Base-by-base conservation (phyloP, 495 filamentous ascomycete genomes). In the Hypoxylon intermedium region DNA sequence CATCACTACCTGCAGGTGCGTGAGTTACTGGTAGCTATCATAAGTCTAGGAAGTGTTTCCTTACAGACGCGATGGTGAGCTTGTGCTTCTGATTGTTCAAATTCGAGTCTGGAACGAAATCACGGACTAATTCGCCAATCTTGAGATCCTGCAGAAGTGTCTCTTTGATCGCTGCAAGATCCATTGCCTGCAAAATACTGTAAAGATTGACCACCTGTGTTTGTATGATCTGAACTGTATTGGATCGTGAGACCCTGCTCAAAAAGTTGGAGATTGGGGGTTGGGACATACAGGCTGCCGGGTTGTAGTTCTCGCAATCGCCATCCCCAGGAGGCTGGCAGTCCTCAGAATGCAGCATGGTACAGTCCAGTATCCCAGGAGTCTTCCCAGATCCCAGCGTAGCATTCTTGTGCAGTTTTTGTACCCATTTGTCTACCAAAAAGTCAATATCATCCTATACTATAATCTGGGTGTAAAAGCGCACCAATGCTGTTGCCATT, bases 351-450 rank as follows among this genome's bases (percentile, higher is more conserved):
- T 46, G 24, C 13, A 46, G 24, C 16, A 46, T 1, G 12, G 43
- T 31, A 12, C 43, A 46, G 9, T 46, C 43, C 13, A 46, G 7
- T 31, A 18, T 26, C 9, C 43, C 43, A 30, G 43, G 43, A 2
- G 43, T 46, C 13, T 24, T 16, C 3, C 26, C 26, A 31, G 43
- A 31, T 4, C 13, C 12, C 2, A n/a, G 24, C 3, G 43, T 46
- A 31, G 43, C 43, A 46, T 46, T 46, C 43, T 31, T 46, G 24
- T 46, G 43, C 43, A 46, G 9, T 31, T 31, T 23, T 15, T 46
- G 43, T 6, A 46, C 23, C 43, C 43, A 46, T 18, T 46, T 26
- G 19, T 18, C 43, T 46, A 13, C 4, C n/a, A 46, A 9, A 4
- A 30, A 15, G 26, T 46, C 24, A 46, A 26, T 24, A 37, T 37